phyloP scores from a whole-genome alignment of 2,329 filamentous ascomycete genomes.

The Diaporthe vexans region DNA sequence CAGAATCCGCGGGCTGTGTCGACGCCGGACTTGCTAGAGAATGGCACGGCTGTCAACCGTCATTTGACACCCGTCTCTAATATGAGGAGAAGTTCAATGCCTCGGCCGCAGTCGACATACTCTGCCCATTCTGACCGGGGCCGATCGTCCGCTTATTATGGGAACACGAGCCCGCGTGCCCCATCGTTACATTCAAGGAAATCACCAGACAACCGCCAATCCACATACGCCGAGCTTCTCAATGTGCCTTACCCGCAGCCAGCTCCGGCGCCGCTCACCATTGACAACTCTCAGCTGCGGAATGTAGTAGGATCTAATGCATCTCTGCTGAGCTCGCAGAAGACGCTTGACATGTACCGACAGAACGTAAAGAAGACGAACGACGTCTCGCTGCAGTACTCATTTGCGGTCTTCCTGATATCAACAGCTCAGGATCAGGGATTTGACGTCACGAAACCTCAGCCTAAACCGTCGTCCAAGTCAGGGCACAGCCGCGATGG shows the following conservation, averaged over 20 bases:
- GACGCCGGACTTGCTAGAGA: conserved; percentile 66
- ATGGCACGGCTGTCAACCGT: conserved; percentile 66
- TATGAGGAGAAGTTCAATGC: conserved; percentile 69
- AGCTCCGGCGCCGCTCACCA: conserved; percentile 72
- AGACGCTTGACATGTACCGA: conserved; percentile 98
- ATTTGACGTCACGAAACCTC: conserved; percentile 63
- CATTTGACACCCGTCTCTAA: conserved; percentile 73
- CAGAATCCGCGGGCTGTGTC: conserved; percentile 61
- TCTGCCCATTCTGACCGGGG: conserved; percentile 82
- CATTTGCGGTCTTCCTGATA: conserved; percentile 95
- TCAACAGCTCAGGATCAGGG: conserved; percentile 87
- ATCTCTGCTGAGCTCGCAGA: conserved; percentile 88
- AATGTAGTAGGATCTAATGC: conserved; percentile 88
- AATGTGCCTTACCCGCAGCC: conserved; percentile 86
- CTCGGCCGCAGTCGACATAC: conserved; percentile 82
- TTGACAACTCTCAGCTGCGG: conserved; percentile 87
- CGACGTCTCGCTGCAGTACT: conserved; percentile 91
- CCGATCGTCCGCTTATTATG: conserved; percentile 67
- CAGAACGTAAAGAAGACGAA: conserved; percentile 98
- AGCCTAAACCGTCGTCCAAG: conserved; percentile 62
- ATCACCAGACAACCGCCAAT: conserved; percentile 68
- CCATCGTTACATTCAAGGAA: conserved; percentile 63
- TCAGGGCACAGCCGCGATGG: conserved; percentile 61
- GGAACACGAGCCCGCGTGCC: conserved; percentile 59
- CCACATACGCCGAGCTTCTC: conserved; percentile 71